Percentiles rank a stretch among this genome's conserved stretches.
These are phyloP conservation scores for Aspergillus arachidicola DNA, from an alignment of 2,329 filamentous ascomycete species.

Conservation along the genomic window DNA sequence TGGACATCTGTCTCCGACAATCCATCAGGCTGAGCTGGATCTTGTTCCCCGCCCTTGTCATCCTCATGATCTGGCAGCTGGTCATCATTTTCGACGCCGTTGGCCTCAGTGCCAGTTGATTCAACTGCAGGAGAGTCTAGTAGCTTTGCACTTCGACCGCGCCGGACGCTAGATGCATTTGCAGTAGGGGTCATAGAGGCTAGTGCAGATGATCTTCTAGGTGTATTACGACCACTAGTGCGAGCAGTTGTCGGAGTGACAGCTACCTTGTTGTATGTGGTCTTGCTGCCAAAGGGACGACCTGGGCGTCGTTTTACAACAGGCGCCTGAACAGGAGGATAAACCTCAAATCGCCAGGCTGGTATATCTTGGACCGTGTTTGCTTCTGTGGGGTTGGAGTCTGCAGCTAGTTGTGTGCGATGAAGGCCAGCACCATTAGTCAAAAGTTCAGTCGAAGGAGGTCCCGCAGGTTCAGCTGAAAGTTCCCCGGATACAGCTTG, in stretches of 20 bases:
- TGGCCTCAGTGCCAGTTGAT: constrained; percentile 24
- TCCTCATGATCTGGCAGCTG: constrained; percentile 13
- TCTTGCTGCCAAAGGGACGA: constrained; percentile 40
- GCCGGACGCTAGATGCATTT: constrained; percentile 32
- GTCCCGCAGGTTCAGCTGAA: constrained; percentile 34
- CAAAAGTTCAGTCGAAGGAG: constrained; percentile 38
- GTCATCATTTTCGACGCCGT: constrained; percentile 27
- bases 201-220: constrained; percentile 35
- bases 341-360: constrained; percentile 47
- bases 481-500: constrained; percentile 15
- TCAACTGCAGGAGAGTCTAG: constrained; percentile 33
- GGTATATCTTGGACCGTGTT: constrained; percentile 42
- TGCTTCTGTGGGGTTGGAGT: constrained; percentile 17
- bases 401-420: constrained; percentile 16
- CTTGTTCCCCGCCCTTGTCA: constrained; percentile 6
- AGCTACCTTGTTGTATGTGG: constrained; percentile 24
- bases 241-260: constrained; percentile 38
- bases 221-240: constrained; percentile 40
- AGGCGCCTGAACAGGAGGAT: constrained; percentile 43
- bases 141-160: constrained; percentile 39
- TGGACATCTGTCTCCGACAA: constrained; percentile 11
- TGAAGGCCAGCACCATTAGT: constrained; percentile 33
- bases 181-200: constrained; percentile 33
- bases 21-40: constrained; percentile 6
- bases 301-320: constrained; percentile 40